Conservation (phyloP, 129 eudicot genomes). For the Chrysanthemum seticuspe region DNA sequence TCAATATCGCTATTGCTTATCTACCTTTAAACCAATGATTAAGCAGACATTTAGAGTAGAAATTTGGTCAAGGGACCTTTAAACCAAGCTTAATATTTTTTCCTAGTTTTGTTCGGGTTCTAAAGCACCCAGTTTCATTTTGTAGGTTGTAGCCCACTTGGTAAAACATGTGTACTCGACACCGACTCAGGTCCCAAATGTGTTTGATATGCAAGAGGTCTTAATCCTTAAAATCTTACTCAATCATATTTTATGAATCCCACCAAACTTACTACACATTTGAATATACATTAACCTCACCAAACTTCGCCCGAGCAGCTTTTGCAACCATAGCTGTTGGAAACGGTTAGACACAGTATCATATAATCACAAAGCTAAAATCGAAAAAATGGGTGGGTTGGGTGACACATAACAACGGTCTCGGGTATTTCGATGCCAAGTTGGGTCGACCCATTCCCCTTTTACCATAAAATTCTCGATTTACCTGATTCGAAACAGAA, state of each 20-base stretch:
- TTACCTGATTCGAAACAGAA: too few species aligned
- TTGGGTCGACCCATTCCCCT: too few species aligned
- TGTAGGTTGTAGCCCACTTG: slow-evolving; percentile 48
- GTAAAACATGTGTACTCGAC: slow-evolving; percentile 63
- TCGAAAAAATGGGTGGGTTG: not conserved
- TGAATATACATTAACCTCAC: not conserved
- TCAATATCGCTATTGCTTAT: too few species aligned
- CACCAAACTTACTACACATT: too few species aligned
- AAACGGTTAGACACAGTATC: slow-evolving; percentile 47
- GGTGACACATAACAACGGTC: too few species aligned
- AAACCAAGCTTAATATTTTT: not conserved
- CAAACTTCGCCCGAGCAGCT: slow-evolving; percentile 64
- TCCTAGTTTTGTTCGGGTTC: not conserved
- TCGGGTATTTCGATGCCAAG: too few species aligned
- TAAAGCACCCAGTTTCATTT: slow-evolving; percentile 20
- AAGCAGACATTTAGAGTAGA: too few species aligned
- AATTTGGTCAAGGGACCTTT: too few species aligned
- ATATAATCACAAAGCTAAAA: not conserved
- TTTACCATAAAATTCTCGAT: too few species aligned
- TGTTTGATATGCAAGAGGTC: slow-evolving; percentile 85
- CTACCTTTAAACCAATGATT: too few species aligned
- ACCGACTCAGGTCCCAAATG: slow-evolving; percentile 60
- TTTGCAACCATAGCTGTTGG: slow-evolving; percentile 73
- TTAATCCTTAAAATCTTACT: slow-evolving; percentile 3
- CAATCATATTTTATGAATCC: not conserved